phyloP scores from a whole-genome alignment of 305 asterid species.

The Fraxinus velutina region DNA sequence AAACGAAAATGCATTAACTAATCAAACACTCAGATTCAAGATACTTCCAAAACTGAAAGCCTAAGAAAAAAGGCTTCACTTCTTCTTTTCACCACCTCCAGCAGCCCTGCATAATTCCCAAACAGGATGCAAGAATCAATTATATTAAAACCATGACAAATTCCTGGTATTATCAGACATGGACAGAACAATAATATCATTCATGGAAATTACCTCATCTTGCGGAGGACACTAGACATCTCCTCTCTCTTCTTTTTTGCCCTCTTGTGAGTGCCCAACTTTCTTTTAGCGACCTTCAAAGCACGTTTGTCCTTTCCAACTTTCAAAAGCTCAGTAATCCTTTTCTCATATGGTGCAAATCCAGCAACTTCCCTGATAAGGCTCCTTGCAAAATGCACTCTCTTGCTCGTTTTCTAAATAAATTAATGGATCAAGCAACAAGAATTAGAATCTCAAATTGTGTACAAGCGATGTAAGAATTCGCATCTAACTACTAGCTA shows the following conservation, averaged over 20 bases:
- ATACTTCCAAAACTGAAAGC: not conserved
- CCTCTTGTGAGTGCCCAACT: conserved; percentile 19
- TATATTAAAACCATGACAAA: not conserved
- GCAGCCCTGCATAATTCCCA: not conserved
- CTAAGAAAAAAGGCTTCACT: not conserved
- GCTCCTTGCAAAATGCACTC: conserved; percentile 9
- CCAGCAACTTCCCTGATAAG: conserved; percentile 17
- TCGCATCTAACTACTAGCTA: not conserved
- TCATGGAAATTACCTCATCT: conserved; percentile 15
- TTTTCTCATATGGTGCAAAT: conserved; percentile 18
- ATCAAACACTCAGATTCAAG: not conserved
- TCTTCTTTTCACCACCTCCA: not conserved
- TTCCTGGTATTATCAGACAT: not conserved
- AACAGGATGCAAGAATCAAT: not conserved
- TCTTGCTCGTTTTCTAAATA: not conserved
- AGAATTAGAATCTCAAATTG: not conserved
- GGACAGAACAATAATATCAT: not conserved
- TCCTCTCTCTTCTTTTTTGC: not conserved
- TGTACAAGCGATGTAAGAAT: not conserved
- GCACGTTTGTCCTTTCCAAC: conserved; percentile 18
- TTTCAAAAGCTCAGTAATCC: conserved; percentile 15
- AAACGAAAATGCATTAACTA: not conserved
- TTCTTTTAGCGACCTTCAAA: conserved; percentile 16
- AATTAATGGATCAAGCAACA: not conserved
- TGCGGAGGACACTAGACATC: not conserved